Evolutionary conservation across 2,329 filamentous ascomycete species (phyloP), one percentile per base, ranked within the genome.

Genomic region (Stemphylium lycopersici): DNA sequence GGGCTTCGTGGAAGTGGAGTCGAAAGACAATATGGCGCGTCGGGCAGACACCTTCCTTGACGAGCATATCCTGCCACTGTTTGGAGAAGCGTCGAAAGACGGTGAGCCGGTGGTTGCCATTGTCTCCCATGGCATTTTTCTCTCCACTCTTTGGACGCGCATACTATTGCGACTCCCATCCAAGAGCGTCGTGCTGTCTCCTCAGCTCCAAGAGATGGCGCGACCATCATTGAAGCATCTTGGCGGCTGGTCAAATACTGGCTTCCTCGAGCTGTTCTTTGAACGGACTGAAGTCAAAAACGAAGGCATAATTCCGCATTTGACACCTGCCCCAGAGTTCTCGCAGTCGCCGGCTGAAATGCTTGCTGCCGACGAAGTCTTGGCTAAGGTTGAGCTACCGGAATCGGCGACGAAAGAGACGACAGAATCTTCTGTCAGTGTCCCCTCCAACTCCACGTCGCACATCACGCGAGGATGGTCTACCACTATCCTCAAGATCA

Each of bases 101-200:
- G 24, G 55, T 13, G 71, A 79, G 10, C 66, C 72, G 6, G 76
- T 79, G 2, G 77, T 91, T 11, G 87, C 86, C 1, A 77, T 96
- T 12, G 89, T 96, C 3, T 89, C 92, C 2, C 93, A 97, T 67
- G 92, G 93, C 13, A 87, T 96, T 56, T 86, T 96, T 36, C 82
- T 96, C 2, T 85, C 85, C 2, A 81, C 85, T 29, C 74, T 96
- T 0, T 87, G 89, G 81, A 81, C 82, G 50, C 80, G 82, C 11
- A 72, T 96, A 12, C 76, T 88, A 6, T 75, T 78, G 11, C 80
- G 84, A 3, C 82, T 90, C 54, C 74, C 78, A 2, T 66, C 74
- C 11, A 74, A 73, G 41, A 80, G 76, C 58, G 74, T 86, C 6
- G 66, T 68, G 1, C 62, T 85, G 22, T 74, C 72, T 4, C 67